phyloP scores from a whole-genome alignment of 1,284 basidiomycete species.

The Sanghuangporus sanghuang region DNA sequence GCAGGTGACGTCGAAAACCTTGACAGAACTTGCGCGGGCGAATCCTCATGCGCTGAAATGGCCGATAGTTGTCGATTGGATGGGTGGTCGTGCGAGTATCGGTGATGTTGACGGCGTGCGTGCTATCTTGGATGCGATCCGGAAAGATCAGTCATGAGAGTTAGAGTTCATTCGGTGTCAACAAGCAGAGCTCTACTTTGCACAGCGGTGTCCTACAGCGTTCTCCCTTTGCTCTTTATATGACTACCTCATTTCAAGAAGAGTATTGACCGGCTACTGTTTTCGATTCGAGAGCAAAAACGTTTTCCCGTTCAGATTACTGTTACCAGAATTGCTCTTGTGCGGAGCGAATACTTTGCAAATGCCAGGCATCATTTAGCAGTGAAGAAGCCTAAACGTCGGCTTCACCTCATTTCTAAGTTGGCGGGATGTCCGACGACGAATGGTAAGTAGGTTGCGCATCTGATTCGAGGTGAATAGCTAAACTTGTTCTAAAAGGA shows the following conservation, averaged over 20 bases:
- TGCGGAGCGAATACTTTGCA: not conserved
- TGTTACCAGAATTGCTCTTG: not conserved
- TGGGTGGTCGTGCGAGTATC: conserved; percentile 55
- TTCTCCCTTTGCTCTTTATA: not conserved
- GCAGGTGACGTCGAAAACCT: conserved; percentile 33
- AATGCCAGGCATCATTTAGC: not conserved
- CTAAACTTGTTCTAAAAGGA: not conserved
- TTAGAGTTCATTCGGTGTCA: not conserved
- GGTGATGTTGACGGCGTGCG: conserved; percentile 67
- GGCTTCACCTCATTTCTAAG: not conserved
- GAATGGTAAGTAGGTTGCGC: not conserved
- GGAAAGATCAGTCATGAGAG: conserved; percentile 34
- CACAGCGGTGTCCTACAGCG: not conserved
- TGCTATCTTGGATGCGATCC: conserved; percentile 53
- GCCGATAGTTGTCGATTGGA: conserved; percentile 78
- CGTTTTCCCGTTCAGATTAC: not conserved
- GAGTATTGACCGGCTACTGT: not conserved
- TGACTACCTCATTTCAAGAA: too few relatives aligned
- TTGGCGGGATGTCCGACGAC: not conserved
- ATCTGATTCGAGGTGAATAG: not conserved
- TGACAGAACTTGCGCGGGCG: conserved; percentile 44
- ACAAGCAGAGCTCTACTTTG: not conserved
- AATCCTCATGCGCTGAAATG: conserved; percentile 62
- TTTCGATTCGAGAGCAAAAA: not conserved
- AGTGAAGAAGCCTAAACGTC: not conserved